Evolutionary conservation across 495 filamentous ascomycete species (phyloP).

Genomic region (Bryoglossum gracile): DNA sequence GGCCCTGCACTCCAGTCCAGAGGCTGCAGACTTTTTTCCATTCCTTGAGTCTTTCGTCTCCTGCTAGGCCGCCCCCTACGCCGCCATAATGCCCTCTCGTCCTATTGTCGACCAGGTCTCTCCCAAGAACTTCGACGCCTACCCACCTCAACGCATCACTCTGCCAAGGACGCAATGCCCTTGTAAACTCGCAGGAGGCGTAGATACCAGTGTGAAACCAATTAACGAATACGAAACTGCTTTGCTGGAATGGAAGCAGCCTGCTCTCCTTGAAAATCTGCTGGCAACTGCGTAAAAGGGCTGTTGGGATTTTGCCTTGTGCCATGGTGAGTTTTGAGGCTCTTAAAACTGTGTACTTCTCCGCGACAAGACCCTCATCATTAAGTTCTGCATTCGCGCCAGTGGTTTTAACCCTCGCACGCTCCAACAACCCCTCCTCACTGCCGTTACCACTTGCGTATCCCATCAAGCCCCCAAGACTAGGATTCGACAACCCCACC

Average conservation of each 20-base stretch:
- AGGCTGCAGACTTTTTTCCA: slow-evolving; percentile 13
- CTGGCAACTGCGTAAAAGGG: not conserved
- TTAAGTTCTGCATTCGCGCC: too few species aligned
- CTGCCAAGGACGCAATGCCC: slow-evolving; percentile 8
- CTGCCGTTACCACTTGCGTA: too few species aligned
- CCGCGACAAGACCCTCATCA: too few species aligned
- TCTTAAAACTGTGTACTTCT: too few species aligned
- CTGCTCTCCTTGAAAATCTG: slow-evolving; percentile 11
- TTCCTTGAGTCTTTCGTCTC: not conserved
- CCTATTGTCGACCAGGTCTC: slow-evolving; percentile 7
- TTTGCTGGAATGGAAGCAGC: slow-evolving; percentile 5
- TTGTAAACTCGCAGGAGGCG: slow-evolving; percentile 10
- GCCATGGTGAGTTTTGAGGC: not conserved
- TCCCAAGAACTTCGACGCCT: slow-evolving; percentile 10
- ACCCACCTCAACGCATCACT: slow-evolving; percentile 3
- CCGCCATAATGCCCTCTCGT: not conserved
- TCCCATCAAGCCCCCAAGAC: too few species aligned
- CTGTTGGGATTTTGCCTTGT: slow-evolving; percentile 16
- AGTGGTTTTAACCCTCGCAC: too few species aligned
- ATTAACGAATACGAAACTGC: slow-evolving; percentile 14
- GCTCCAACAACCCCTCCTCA: too few species aligned
- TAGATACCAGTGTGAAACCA: slow-evolving; percentile 19
- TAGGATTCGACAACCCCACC: not conserved
- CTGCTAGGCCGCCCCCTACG: not conserved
- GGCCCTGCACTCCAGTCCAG: slow-evolving; percentile 8